These are phyloP conservation scores for Mortierella sp. DNA, from an alignment of 371 early-diverging fungal genomes.

Conservation along the genomic window DNA sequence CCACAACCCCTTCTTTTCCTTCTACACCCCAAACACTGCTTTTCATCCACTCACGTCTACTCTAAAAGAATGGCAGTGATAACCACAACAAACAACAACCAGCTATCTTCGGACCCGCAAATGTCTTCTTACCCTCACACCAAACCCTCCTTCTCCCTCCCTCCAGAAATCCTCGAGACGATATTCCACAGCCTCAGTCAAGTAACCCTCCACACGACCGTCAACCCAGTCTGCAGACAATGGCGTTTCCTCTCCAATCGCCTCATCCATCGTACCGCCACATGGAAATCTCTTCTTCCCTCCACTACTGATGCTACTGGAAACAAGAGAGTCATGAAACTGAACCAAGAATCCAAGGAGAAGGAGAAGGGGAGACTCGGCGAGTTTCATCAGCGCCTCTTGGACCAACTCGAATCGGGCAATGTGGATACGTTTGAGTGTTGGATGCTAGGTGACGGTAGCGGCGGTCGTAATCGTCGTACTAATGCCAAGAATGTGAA, in stretches of 20 bases:
- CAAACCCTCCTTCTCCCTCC: not conserved
- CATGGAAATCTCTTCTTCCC: not conserved
- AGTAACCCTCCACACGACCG: not conserved
- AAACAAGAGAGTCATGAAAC: not conserved
- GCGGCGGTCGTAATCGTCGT: no score
- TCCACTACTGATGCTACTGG: not conserved
- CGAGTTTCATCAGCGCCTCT: not conserved
- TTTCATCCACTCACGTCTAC: no score
- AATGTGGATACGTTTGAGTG: not conserved
- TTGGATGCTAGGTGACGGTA: not conserved
- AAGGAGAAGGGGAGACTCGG: not conserved
- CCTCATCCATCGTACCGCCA: not conserved
- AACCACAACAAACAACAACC: not conserved
- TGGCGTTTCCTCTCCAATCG: not conserved
- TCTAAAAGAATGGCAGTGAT: no score
- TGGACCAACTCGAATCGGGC: not conserved
- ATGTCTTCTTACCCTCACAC: not conserved
- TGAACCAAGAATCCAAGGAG: no score
- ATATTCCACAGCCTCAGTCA: not conserved
- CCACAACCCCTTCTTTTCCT: no score
- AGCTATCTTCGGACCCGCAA: not conserved
- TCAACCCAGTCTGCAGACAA: not conserved
- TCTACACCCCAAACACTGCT: no score
- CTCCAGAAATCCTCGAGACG: not conserved
- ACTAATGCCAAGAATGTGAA: not conserved